Base-by-base conservation (phyloP, 169 alveolate genomes). In the Plasmodium reichenowi region DNA sequence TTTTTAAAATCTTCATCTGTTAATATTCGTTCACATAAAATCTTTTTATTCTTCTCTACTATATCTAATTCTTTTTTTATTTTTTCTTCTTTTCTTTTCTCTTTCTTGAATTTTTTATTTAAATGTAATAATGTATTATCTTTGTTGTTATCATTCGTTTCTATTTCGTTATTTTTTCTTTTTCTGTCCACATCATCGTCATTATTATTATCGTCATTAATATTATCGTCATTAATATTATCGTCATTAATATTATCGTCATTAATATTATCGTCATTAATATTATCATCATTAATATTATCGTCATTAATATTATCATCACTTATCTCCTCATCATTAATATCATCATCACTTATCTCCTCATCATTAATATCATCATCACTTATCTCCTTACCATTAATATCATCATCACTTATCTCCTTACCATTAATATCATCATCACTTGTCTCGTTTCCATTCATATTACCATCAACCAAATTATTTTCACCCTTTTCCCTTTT, bases 1-100 rank as follows among this genome's bases (percentile, higher is more conserved):
- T 78, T 78, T 24, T 58, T 67, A 26, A 78, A 78, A 66, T 78
- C 89, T 7, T 78, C 80, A 17, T 78, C 89, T 9, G 89, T 78
- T 45, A 78, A 48, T 2, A 78, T 78, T 64, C 56, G 63, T 45
- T 78, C 72, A 10, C 78, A 64, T 47, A 78, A n/a, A 26, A 78
- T 45, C 38, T 78, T 47, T 5, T 50, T 60, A 15, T 64, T 78
- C 17, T 32, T 66, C 9, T 50, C 50, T 0, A 4, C n/a, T 43
- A 78, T 66, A n/a, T 13, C 10, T 10, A 64, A 22, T 13, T 64
- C 89, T 1, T 38, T 66, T 45, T 78, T 78, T 5, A 45, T 56
- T 32, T 73, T 73, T 8, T 38, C 66, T 43, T 73, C 86, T 54
- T 62, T 73, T 45, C 86, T 48, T 47, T 47, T 73, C 13, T 17